Base-by-base conservation (phyloP, 768 basidiomycete genomes). In the Mycena vulgaris region DNA sequence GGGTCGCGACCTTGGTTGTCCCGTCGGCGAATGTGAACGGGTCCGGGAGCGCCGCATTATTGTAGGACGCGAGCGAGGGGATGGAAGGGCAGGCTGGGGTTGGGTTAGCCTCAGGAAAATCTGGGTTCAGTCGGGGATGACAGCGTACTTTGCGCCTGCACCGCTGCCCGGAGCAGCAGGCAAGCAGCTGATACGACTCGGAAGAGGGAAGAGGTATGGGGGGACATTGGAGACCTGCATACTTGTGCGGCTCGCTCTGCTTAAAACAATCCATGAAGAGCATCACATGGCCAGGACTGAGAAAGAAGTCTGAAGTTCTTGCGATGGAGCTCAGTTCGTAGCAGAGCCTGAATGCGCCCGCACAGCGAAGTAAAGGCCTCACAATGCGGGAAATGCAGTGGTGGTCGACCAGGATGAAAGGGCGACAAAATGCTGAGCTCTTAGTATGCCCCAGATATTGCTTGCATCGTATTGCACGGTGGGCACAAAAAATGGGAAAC, bases 1-100 rank as follows among this genome's bases (percentile, higher is more conserved):
- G 81, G 53, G 85, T 86, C 21, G 78, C 71, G 19, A 86, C 85
- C 25, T 80, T 78, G 7, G 80, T n/a, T n/a, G n/a, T 73, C 7
- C 88, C 88, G 69, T 82, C 79, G 31, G 83, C 74, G 77, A 88
- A 88, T 3, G 80, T 80, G 83, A 90, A 90, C 1, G 89, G 89
- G 73, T 89, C 83, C 11, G 86, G 87, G 19, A 90, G 83, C 33
- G 71, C 40, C 62, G 81, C 83, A 58, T 82, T 64, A 72, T 85
- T 84, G 69, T 80, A 82, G 25, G 82, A 80, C 27, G 71, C 77
- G 30, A 82, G 76, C 21, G 71, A 55, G 0, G 71, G 71, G 33
- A 69, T 72, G 28, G 67, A 51, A 21, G 71, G 71, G 67, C 71
- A 66, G 52, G 65, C 70, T 59, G n/a, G 2, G 23, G 13, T 3